Evolutionary conservation across 768 basidiomycete genomes (phyloP).

Genomic region (Rhodosporidiobolus odoratus): DNA sequence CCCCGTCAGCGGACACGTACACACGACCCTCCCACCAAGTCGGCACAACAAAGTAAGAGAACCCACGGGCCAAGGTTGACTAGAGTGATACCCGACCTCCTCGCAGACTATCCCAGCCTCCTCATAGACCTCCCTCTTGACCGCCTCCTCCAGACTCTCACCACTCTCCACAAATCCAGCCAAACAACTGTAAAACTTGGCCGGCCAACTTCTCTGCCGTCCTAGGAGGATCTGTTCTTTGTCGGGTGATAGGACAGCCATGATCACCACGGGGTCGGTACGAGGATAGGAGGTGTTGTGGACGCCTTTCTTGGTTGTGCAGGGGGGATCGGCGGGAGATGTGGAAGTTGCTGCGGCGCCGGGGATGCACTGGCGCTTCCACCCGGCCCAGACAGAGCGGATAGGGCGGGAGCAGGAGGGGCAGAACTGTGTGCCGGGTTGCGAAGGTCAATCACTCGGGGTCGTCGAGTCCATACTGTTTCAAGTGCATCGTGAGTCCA

Average conservation of each 20-base stretch:
- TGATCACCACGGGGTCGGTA: slow-evolving; percentile 86
- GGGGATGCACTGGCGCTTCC: slow-evolving; percentile 80
- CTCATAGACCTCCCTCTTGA: slow-evolving; percentile 88
- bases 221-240: slow-evolving; percentile 82
- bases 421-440: slow-evolving; percentile 56
- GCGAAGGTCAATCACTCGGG: not conserved
- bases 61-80: slow-evolving; percentile 67
- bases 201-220: slow-evolving; percentile 52
- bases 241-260: slow-evolving; percentile 72
- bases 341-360: slow-evolving; percentile 14
- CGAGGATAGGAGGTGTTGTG: slow-evolving; percentile 65
- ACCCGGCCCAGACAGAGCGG: slow-evolving; percentile 88
- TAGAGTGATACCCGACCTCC: slow-evolving; percentile 76
- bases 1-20: not conserved
- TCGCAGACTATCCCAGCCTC: slow-evolving; percentile 87
- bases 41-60: not conserved
- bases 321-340: slow-evolving; percentile 16
- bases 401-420: slow-evolving; percentile 74
- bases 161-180: slow-evolving; percentile 94
- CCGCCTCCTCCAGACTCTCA: slow-evolving; percentile 90
- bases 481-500: not conserved
- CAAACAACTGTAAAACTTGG: slow-evolving; percentile 72
- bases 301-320: slow-evolving; percentile 61
- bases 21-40: not conserved
- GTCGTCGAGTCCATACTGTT: no score